These are phyloP conservation scores for Melanomma pulvis-pyrius DNA, from an alignment of 495 filamentous ascomycete genomes.

Conservation along the genomic window DNA sequence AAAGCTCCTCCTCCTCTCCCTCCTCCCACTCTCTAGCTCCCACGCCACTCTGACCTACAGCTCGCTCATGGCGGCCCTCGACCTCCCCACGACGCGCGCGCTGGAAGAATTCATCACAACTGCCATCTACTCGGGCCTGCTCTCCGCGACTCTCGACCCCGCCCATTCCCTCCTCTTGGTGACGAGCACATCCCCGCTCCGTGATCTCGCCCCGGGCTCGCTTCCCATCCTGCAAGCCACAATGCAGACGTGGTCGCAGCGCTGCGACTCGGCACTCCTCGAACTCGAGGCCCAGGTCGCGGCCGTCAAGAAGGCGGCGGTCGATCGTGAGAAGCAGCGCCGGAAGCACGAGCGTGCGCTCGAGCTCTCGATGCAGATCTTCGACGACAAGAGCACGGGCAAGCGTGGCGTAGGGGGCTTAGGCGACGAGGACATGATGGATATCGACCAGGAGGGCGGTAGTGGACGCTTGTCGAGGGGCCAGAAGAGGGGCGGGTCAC, in stretches of 20 bases:
- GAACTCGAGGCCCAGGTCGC: slow-evolving; percentile 75
- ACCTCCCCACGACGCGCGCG: slow-evolving; percentile 65
- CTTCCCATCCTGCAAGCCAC: slow-evolving; percentile 66
- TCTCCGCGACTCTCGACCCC: slow-evolving; percentile 82
- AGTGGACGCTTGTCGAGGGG: slow-evolving; percentile 45
- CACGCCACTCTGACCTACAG: slow-evolving; percentile 69
- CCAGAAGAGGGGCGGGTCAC: slow-evolving; percentile 35
- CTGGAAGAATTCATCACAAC: slow-evolving; percentile 90
- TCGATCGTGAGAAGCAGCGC: slow-evolving; percentile 51
- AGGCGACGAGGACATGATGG: slow-evolving; percentile 60
- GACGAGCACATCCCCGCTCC: slow-evolving; percentile 77
- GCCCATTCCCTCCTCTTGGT: slow-evolving; percentile 70
- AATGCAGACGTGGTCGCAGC: slow-evolving; percentile 71
- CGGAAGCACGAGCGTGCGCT: slow-evolving; percentile 44
- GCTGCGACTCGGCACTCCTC: slow-evolving; percentile 72
- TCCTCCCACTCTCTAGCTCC: slow-evolving; percentile 72
- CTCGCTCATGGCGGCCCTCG: slow-evolving; percentile 65
- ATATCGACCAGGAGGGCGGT: slow-evolving; percentile 56
- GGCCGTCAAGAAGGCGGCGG: slow-evolving; percentile 56
- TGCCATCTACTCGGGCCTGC: slow-evolving; percentile 81
- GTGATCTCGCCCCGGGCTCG: slow-evolving; percentile 74
- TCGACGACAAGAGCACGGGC: slow-evolving; percentile 44
- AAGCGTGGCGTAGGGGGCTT: slow-evolving; percentile 43
- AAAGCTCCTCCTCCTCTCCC: slow-evolving; percentile 89
- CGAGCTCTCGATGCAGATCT: slow-evolving; percentile 7